These are phyloP conservation scores for Diplodia intermedia DNA, from an alignment of 2,329 filamentous ascomycete species.

Conservation along the genomic window DNA sequence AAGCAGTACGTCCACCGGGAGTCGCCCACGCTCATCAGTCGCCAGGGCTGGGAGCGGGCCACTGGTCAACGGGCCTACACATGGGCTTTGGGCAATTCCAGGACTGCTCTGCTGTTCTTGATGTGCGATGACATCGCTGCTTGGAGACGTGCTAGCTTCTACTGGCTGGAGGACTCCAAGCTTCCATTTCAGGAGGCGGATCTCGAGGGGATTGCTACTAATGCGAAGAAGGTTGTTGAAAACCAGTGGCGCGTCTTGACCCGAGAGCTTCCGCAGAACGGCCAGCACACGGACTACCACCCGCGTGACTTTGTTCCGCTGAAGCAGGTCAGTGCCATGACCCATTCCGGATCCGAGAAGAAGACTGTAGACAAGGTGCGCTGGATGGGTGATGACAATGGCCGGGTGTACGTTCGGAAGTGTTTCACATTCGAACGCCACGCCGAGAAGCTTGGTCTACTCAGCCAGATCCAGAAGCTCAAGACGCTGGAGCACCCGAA, in stretches of 20 bases:
- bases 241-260: constrained; percentile 51
- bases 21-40: constrained; percentile 45
- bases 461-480: constrained; percentile 49
- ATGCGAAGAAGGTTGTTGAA: constrained; percentile 48
- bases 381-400: constrained; percentile 45
- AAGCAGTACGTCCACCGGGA: constrained; percentile 46
- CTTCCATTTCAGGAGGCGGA: constrained; percentile 48
- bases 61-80: constrained; percentile 48
- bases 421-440: constrained; percentile 46
- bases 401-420: constrained; percentile 47
- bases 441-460: constrained; percentile 45
- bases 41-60: constrained; percentile 46
- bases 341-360: constrained; percentile 35
- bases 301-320: constrained; percentile 48
- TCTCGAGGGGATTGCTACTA: constrained; percentile 47
- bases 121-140: constrained; percentile 50
- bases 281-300: constrained; percentile 47
- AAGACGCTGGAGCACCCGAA: constrained; percentile 49
- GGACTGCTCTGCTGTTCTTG: constrained; percentile 47
- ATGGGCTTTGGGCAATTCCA: constrained; percentile 50
- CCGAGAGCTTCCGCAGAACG: constrained; percentile 48
- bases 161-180: constrained; percentile 46
- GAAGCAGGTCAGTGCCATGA: constrained; percentile 40
- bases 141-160: constrained; percentile 48
- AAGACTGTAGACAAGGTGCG: constrained; percentile 48